phyloP scores from a whole-genome alignment of 169 alveolate genomes.

The Amoebophrya sp. region DNA sequence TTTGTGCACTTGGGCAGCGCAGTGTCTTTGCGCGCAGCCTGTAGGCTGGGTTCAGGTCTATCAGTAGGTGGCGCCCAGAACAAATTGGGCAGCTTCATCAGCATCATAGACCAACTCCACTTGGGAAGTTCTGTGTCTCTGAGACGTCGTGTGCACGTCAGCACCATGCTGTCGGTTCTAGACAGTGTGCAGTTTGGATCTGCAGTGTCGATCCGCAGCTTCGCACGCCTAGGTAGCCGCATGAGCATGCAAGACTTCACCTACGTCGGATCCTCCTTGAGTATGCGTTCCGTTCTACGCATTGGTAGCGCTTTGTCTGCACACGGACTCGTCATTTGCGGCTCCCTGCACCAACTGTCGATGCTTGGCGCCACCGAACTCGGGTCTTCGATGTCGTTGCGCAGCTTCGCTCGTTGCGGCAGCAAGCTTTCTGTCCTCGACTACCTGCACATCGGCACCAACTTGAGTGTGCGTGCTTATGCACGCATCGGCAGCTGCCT shows the following conservation, averaged over 20 bases:
- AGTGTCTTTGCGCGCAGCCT: background rate
- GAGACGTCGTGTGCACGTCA: background rate
- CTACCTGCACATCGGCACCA: background rate
- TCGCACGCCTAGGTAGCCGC: background rate
- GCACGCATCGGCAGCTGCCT: background rate
- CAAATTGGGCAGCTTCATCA: background rate
- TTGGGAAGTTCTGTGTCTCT: background rate
- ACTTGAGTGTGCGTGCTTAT: background rate
- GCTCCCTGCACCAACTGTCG: background rate
- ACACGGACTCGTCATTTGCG: background rate
- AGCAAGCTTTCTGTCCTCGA: background rate
- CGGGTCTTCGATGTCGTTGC: background rate
- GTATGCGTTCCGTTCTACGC: background rate
- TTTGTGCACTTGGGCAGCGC: slow-evolving; percentile 24
- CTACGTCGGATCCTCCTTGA: background rate
- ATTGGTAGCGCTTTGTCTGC: background rate
- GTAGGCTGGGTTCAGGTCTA: background rate
- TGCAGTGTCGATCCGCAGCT: background rate
- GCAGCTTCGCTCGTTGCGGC: background rate
- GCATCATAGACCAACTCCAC: background rate
- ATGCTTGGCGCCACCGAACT: background rate
- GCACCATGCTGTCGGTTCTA: background rate
- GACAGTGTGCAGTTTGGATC: background rate
- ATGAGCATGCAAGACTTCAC: background rate
- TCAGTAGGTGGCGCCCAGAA: background rate